Base-by-base conservation (phyloP, 2,329 filamentous ascomycete species). In the Thelonectria discophora region DNA sequence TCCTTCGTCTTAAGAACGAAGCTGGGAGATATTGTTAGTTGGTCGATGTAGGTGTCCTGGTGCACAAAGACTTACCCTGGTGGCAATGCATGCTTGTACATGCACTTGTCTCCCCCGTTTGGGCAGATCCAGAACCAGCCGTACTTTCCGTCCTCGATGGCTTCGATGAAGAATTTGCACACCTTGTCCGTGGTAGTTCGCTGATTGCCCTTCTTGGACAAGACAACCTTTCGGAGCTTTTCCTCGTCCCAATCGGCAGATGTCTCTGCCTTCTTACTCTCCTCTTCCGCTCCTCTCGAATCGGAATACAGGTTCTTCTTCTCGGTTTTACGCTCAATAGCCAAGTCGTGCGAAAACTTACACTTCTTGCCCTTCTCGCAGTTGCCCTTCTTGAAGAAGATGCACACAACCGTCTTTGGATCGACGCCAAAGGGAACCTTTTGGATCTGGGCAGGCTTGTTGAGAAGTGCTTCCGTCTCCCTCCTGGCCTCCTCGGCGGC, bases 81-180 rank as follows among this genome's bases (percentile, higher is more conserved):
- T 71, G 96, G 95, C 72, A 99, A 84, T 73, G 91, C 93, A 78
- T 99, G 95, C 80, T 91, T 94, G 77, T 99, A 99, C 90, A 95
- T 98, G 90, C 95, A 99, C 79, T 97, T 92, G 76, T 99, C 91
- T 66, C 92, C 94, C 67, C 93, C 94, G 74, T 98, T 98, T 48
- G 95, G 95, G 85, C 95, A 99, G 62, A 88, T 85, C 95, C 95
- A 99, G 81, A 99, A 98, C 95, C 95, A 99, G 65, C 95, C 95
- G 73, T 99, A 99, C 80, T 98, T 99, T 73, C 93, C 92, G 75
- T 99, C 95, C 80, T 99, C 95, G 65, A 99, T 95, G 24, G 95
- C 95, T 69, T 94, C 90, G 76, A 98, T 95, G 77, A 99, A 99
- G 83, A 82, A 97, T 80, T 98, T 99, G 92, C 95, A 99, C 69